These are phyloP conservation scores for Trichoderma virens DNA, from an alignment of 495 filamentous ascomycete genomes.

Conservation along the genomic window DNA sequence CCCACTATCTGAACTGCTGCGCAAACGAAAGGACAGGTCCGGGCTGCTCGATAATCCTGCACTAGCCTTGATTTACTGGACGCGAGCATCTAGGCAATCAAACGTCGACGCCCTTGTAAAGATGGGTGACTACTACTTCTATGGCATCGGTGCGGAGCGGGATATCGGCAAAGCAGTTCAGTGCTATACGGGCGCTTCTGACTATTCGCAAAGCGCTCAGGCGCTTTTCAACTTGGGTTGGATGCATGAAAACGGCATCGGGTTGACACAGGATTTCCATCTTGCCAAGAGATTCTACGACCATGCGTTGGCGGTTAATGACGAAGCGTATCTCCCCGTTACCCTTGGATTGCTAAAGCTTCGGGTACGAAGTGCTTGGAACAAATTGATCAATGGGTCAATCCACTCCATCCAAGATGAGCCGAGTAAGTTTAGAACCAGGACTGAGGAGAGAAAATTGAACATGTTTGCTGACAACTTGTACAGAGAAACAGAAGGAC, in stretches of 20 bases:
- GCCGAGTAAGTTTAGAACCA: slow-evolving; percentile 53
- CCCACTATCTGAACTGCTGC: slow-evolving; percentile 31
- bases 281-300: slow-evolving; percentile 96
- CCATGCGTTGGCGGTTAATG: slow-evolving; percentile 79
- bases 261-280: slow-evolving; percentile 91
- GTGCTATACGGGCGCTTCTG: slow-evolving; percentile 87
- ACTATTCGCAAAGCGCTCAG: slow-evolving; percentile 84
- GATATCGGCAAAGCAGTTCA: slow-evolving; percentile 84
- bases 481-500: slow-evolving; percentile 53
- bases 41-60: slow-evolving; percentile 59
- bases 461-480: slow-evolving; percentile 13
- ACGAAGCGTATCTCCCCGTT: slow-evolving; percentile 92
- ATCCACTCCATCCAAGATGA: slow-evolving; percentile 88
- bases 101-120: slow-evolving; percentile 95
- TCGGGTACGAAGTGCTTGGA: slow-evolving; percentile 81
- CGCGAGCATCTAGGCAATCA: slow-evolving; percentile 82
- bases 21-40: slow-evolving; percentile 28
- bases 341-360: slow-evolving; percentile 82
- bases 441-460: slow-evolving; percentile 12
- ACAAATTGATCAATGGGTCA: slow-evolving; percentile 78
- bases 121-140: slow-evolving; percentile 95
- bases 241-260: slow-evolving; percentile 98
- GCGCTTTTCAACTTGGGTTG: slow-evolving; percentile 96
- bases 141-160: slow-evolving; percentile 62
- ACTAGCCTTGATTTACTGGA: slow-evolving; percentile 91